Evolutionary conservation across 2,329 filamentous ascomycete species (phyloP).

Genomic region (Botrytis sinoallii): DNA sequence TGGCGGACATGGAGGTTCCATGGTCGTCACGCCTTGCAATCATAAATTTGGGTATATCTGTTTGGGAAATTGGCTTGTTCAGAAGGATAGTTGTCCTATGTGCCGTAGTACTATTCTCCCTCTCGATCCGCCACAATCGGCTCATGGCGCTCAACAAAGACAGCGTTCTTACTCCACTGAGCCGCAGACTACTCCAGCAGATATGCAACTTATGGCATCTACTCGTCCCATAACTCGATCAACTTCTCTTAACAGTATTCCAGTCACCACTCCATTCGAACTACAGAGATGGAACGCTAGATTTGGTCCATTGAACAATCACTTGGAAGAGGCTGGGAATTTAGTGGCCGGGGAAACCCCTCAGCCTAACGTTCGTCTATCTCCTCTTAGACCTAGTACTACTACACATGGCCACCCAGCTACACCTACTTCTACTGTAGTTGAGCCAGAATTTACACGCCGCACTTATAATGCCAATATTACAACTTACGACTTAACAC

Average conservation of each 20-base stretch:
- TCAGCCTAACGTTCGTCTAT: too few relatives aligned
- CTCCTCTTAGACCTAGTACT: neutral
- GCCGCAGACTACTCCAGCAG: too few relatives aligned
- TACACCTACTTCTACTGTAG: neutral
- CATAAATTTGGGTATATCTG: neutral
- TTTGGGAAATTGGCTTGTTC: neutral
- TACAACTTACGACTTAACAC: neutral
- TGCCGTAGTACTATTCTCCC: neutral
- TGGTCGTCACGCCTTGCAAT: neutral
- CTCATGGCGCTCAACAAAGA: neutral
- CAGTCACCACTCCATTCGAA: neutral
- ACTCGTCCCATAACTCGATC: neutral
- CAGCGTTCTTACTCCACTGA: neutral
- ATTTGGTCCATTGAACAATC: neutral
- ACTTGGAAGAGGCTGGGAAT: too few relatives aligned
- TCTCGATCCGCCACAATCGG: neutral
- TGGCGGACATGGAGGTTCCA: neutral
- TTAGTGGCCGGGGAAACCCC: rapidly evolving
- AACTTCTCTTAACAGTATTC: neutral
- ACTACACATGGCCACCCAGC: neutral
- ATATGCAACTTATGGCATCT: neutral
- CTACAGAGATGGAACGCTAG: neutral
- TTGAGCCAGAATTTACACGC: neutral
- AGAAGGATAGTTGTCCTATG: neutral
- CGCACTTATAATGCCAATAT: neutral